phyloP scores from a whole-genome alignment of 495 filamentous ascomycete genomes.

The Lentithecium fluviatile region DNA sequence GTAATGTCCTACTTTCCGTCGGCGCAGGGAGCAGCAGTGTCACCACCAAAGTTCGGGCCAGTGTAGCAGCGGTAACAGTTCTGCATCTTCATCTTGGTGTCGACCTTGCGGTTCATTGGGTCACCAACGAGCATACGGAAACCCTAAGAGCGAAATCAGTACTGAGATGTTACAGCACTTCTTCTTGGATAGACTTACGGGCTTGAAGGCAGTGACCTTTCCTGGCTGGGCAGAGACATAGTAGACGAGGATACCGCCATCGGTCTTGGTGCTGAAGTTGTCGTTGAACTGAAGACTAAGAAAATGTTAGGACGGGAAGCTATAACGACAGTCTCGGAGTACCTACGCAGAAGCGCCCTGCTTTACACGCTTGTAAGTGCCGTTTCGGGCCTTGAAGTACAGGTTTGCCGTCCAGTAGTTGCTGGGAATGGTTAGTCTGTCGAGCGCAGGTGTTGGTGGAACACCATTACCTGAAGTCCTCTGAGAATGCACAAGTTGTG shows the following conservation, averaged over 20 bases:
- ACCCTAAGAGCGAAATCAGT: conserved; percentile 26
- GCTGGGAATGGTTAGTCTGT: background rate
- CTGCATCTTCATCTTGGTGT: conserved; percentile 15
- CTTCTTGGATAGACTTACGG: conserved; percentile 14
- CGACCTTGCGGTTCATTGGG: conserved; percentile 12
- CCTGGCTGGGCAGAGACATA: conserved; percentile 27
- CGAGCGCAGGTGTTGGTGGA: too few relatives aligned
- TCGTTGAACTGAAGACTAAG: conserved; percentile 46
- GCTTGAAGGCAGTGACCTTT: conserved; percentile 47
- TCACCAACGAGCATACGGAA: conserved; percentile 31
- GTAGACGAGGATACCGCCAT: conserved; percentile 26
- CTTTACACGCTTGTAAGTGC: conserved; percentile 27
- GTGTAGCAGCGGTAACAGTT: conserved; percentile 30
- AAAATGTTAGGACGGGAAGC: background rate
- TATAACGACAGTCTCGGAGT: background rate
- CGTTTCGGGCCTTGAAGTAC: conserved; percentile 34
- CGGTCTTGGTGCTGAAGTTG: conserved; percentile 47
- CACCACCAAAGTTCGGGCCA: conserved; percentile 28
- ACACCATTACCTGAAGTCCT: background rate
- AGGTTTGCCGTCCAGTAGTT: conserved; percentile 32
- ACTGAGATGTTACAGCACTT: too few relatives aligned
- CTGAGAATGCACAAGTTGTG: conserved; percentile 22
- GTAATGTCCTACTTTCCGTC: conserved; percentile 49
- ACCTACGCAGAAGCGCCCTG: conserved; percentile 24
- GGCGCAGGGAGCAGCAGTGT: conserved; percentile 30